phyloP scores from a whole-genome alignment of 1,284 basidiomycete genomes.

The Trichosporon ovoides region DNA sequence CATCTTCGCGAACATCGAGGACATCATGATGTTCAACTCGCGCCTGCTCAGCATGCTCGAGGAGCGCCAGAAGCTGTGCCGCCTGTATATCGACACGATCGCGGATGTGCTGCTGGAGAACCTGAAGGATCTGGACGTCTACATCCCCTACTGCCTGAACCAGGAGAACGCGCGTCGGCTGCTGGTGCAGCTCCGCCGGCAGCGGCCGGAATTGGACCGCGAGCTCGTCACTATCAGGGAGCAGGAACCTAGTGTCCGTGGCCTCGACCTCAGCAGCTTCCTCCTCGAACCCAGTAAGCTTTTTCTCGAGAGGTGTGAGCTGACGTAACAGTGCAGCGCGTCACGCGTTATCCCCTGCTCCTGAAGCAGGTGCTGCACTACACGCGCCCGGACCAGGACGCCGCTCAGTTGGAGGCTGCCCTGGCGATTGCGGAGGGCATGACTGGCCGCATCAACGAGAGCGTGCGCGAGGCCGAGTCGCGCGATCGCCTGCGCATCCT shows the following conservation, averaged over 20 bases:
- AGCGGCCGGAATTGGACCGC: slow-evolving; percentile 60
- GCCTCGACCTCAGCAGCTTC: slow-evolving; percentile 83
- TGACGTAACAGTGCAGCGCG: slow-evolving; percentile 74
- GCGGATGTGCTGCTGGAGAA: slow-evolving; percentile 76
- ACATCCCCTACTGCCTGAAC: slow-evolving; percentile 87
- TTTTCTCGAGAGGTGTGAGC: too few relatives aligned
- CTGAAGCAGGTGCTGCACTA: slow-evolving; percentile 77
- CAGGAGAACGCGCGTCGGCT: slow-evolving; percentile 74
- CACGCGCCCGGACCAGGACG: slow-evolving; percentile 60
- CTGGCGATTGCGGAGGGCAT: slow-evolving; percentile 66
- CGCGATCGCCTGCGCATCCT: slow-evolving; percentile 64
- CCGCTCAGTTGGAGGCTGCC: slow-evolving; percentile 55
- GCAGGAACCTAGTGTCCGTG: slow-evolving; percentile 66
- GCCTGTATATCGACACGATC: slow-evolving; percentile 81
- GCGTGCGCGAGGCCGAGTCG: slow-evolving; percentile 78
- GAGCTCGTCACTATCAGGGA: slow-evolving; percentile 28
- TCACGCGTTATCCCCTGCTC: slow-evolving; percentile 84
- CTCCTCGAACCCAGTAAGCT: slow-evolving; percentile 88
- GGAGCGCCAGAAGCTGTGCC: slow-evolving; percentile 78
- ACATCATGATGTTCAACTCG: slow-evolving; percentile 81
- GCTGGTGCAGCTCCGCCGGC: slow-evolving; percentile 66
- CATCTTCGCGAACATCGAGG: slow-evolving; percentile 90
- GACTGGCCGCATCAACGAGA: slow-evolving; percentile 77
- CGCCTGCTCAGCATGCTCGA: slow-evolving; percentile 79
- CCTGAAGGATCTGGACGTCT: slow-evolving; percentile 70